Base-by-base conservation (phyloP, 768 basidiomycete genomes). In the Suillus subalutaceus region DNA sequence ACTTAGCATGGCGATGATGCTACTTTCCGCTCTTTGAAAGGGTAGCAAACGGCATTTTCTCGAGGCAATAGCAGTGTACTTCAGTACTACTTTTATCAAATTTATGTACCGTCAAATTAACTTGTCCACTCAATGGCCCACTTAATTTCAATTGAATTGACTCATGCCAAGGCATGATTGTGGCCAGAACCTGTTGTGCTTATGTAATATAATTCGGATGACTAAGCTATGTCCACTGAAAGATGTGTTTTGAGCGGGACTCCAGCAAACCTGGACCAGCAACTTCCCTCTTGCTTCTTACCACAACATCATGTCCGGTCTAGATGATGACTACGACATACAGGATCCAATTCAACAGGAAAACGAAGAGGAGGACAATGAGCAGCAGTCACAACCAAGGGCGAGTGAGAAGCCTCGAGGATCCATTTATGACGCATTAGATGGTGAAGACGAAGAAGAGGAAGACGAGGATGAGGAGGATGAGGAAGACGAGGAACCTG, bases 391-490 rank as follows among this genome's bases (percentile, higher is more conserved):
- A 62, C 70, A 63, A 58, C 63, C 65, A 50, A 67, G 71, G 44
- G 69, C 59, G 32, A 70, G 72, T 73, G 66, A 66, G 71, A 71
- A 74, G 71, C 3, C 70, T 66, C 67, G 74, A 67, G 65, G 76
- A 71, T 71, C 79, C 12, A 79, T 76, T 26, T 78, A 80, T 13
- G 77, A 78, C 26, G 72, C 78, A 43, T 67, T 82, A 55, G 80
- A 80, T 13, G 78, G 77, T 9, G 78, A 80, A 1, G 83, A 78
- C 4, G 77, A 78, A 8, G 81, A 81, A n/a, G 81, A 78, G 7
- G 80, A 81, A 18, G 78, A 80, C 0, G 89, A 86, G 0, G 86
- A 85, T 0, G 83, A 85, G 0, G 86, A 87, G 0, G 85, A 87
- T 0, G 86, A 87, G 0, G 86, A 86, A 0, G 86, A 85, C 2